Conservation (phyloP, 1,284 basidiomycete genomes). For the Moesziomyces globuligerus region DNA sequence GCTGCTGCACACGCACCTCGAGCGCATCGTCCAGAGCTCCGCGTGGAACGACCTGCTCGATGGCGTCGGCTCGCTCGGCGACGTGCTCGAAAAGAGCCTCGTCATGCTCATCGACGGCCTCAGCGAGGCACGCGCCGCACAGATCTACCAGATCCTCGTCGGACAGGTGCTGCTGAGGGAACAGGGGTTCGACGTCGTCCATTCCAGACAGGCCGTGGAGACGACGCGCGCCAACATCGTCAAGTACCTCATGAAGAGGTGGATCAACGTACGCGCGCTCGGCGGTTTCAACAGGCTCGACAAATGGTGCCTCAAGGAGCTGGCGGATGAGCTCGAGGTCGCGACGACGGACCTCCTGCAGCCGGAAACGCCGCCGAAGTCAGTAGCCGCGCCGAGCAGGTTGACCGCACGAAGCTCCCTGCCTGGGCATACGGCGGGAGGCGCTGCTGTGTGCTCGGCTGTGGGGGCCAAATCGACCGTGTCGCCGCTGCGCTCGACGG, state of each 20-base stretch:
- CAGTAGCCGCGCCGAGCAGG: conserved; percentile 3
- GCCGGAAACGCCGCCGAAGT: conserved; percentile 19
- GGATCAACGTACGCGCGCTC: conserved; percentile 79
- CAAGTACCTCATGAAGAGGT: conserved; percentile 68
- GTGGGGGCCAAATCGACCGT: background rate
- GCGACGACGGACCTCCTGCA: conserved; percentile 44
- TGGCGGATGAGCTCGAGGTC: conserved; percentile 68
- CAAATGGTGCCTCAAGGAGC: conserved; percentile 87
- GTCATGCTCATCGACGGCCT: conserved; percentile 59
- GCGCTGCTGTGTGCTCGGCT: background rate
- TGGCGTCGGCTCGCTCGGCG: conserved; percentile 51
- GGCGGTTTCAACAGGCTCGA: conserved; percentile 84
- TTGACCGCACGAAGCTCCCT: conserved; percentile 13
- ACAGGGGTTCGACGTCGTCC: conserved; percentile 35
- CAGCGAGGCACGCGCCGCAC: conserved; percentile 47
- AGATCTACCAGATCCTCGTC: conserved; percentile 53
- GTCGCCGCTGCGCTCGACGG: conserved; percentile 8
- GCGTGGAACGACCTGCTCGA: conserved; percentile 54
- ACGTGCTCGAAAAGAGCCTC: conserved; percentile 56
- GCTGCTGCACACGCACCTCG: conserved; percentile 42
- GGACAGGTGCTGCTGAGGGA: conserved; percentile 58
- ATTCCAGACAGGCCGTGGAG: conserved; percentile 41
- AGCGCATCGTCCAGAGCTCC: conserved; percentile 41
- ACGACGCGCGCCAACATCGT: conserved; percentile 50
- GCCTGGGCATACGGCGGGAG: background rate